A percentile compares a stretch with the other conserved stretches of the same genome.
phyloP scores from a whole-genome alignment of 371 early-diverging fungal genomes.

The Rhizopus stolonifer region DNA sequence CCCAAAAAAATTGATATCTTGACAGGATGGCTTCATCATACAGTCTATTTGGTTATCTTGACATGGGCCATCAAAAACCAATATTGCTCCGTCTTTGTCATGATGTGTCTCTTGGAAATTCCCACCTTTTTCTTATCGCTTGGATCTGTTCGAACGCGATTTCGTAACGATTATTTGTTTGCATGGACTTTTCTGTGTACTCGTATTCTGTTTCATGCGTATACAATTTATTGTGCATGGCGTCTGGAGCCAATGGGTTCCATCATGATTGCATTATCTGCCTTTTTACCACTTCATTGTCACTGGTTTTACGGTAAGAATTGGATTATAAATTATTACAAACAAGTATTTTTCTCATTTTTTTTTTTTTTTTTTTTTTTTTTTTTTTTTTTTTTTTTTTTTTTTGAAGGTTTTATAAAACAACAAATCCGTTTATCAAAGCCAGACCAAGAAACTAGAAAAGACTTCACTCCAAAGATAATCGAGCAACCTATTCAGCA shows the following conservation, averaged over 20 bases:
- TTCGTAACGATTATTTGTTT: constrained; percentile 44
- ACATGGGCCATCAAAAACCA: constrained; percentile 28
- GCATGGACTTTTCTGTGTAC: constrained; percentile 36
- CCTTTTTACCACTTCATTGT: constrained; percentile 43
- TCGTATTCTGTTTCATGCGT: constrained; percentile 44
- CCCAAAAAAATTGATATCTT: constrained; percentile 45
- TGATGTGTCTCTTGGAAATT: constrained; percentile 39
- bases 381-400: no score
- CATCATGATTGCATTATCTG: constrained; percentile 15
- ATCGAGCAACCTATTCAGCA: no score
- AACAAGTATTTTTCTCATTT: no score
- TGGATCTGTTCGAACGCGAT: constrained; percentile 30
- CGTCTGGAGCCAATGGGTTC: constrained; percentile 14
- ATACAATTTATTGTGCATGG: constrained; percentile 24
- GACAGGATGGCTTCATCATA: constrained; percentile 60
- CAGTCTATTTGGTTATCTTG: constrained; percentile 35
- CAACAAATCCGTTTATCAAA: constrained; percentile 24
- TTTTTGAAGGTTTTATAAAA: constrained; percentile 33
- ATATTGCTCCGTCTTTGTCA: constrained; percentile 29
- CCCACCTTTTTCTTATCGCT: constrained; percentile 44
- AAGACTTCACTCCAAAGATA: no score
- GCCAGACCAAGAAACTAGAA: background rate
- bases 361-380: no score
- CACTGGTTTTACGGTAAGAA: constrained; percentile 50
- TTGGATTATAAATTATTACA: background rate